A percentile compares a stretch with the other conserved stretches of the same genome.
Evolutionary conservation across 148 eudicot genomes (phyloP).

Genomic region (Rhododendron griersonianum): DNA sequence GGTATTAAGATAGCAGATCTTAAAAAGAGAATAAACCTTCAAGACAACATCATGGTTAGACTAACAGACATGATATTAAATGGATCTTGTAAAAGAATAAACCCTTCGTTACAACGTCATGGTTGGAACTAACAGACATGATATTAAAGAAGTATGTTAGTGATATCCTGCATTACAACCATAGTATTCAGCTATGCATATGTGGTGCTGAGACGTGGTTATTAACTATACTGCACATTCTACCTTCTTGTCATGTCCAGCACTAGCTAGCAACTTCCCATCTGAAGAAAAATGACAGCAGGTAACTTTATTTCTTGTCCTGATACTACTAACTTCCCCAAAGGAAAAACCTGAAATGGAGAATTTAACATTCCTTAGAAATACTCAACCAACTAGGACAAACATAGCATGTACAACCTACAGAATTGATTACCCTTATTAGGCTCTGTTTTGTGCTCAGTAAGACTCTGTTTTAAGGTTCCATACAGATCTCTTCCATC

Average conservation of each 20-base stretch:
- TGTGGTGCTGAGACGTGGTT: neutral
- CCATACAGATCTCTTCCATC: constrained; percentile 79
- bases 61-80: neutral
- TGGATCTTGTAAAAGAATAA: neutral
- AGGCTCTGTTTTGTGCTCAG: constrained; percentile 81
- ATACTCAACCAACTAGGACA: neutral
- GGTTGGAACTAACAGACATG: neutral
- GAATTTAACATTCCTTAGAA: constrained; percentile 3
- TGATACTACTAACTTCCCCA: constrained; percentile 70
- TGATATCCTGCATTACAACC: neutral
- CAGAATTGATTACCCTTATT: constrained; percentile 50
- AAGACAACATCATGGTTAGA: neutral
- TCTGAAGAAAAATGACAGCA: constrained; percentile 94
- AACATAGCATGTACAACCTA: neutral
- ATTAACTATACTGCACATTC: neutral
- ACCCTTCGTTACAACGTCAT: neutral
- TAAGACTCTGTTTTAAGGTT: constrained; percentile 63
- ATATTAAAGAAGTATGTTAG: neutral
- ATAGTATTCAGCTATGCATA: neutral
- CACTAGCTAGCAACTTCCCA: constrained; percentile 86
- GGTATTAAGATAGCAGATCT: neutral
- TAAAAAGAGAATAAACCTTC: neutral
- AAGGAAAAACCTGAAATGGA: constrained; percentile 71
- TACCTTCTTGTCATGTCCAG: constrained; percentile 95
- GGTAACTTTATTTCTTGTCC: constrained; percentile 67